Conservation (phyloP, 2,329 filamentous ascomycete species). For the Monilinia vaccinii-corymbosi region DNA sequence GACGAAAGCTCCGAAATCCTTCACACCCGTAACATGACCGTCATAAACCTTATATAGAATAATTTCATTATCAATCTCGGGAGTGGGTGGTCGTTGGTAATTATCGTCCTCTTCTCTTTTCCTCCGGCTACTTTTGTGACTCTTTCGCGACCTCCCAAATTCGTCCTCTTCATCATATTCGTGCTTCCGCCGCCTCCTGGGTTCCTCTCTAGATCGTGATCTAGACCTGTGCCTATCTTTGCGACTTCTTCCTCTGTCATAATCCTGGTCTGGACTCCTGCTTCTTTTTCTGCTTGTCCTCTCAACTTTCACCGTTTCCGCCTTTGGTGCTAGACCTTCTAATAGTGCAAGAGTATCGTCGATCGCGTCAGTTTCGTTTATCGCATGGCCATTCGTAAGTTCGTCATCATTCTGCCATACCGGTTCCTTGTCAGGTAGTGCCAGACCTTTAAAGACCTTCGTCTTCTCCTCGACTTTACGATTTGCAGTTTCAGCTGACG, state of each 20-base stretch:
- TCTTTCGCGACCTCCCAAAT: conserved; percentile 42
- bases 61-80: conserved; percentile 73
- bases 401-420: conserved; percentile 42
- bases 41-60: conserved; percentile 81
- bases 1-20: conserved; percentile 93
- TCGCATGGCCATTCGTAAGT: conserved; percentile 27
- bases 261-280: conserved; percentile 38
- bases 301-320: conserved; percentile 31
- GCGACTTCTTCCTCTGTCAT: conserved; percentile 29
- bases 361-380: conserved; percentile 54
- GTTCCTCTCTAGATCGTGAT: conserved; percentile 43
- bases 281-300: conserved; percentile 41
- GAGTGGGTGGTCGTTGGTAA: conserved; percentile 56
- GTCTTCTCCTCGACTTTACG: conserved; percentile 59
- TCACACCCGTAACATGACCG: conserved; percentile 82
- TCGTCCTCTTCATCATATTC: conserved; percentile 50
- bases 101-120: conserved; percentile 44
- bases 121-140: conserved; percentile 32
- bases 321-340: conserved; percentile 72
- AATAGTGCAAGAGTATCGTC: conserved; percentile 89
- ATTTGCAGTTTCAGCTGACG: conserved; percentile 34
- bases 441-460: conserved; percentile 81
- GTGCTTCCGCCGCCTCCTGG: conserved; percentile 34
- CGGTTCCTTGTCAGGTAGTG: conserved; percentile 69
- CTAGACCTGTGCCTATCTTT: conserved; percentile 40